A percentile compares a stretch with the other conserved stretches of the same genome.
Conservation (phyloP, 2,329 filamentous ascomycete genomes). For the Cylindrodendrum hubeiense region DNA sequence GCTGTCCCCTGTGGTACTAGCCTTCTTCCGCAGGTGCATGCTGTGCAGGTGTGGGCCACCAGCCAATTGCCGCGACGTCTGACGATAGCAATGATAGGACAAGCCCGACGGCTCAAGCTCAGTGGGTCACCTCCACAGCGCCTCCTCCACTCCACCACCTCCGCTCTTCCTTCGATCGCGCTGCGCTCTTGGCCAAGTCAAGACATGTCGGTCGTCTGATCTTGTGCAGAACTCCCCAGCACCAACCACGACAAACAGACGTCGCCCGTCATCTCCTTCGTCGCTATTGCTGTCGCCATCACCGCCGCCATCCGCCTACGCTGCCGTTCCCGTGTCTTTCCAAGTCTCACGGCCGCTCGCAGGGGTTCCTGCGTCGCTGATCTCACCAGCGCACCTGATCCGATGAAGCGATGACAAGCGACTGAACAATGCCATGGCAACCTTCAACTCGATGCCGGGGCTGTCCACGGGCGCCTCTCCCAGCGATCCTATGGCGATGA, state of each 20-base stretch:
- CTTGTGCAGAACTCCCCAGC: slow-evolving; percentile 1
- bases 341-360: slow-evolving; percentile 26
- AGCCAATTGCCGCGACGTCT: slow-evolving; percentile 22
- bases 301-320: background rate
- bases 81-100: slow-evolving; percentile 17
- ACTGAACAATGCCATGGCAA: slow-evolving; percentile 66
- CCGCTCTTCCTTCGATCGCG: slow-evolving; percentile 21
- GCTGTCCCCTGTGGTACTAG: slow-evolving; percentile 3
- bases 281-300: background rate
- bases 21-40: slow-evolving; percentile 10
- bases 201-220: slow-evolving; percentile 4
- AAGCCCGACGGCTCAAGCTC: slow-evolving; percentile 9
- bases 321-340: background rate
- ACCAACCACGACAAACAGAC: background rate
- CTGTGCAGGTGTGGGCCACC: background rate
- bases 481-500: slow-evolving; percentile 62
- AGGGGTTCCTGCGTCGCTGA: slow-evolving; percentile 34
- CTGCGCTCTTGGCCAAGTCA: slow-evolving; percentile 8
- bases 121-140: slow-evolving; percentile 24
- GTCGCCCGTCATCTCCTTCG: background rate
- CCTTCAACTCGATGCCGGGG: slow-evolving; percentile 68
- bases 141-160: slow-evolving; percentile 27
- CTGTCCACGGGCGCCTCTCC: slow-evolving; percentile 59
- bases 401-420: slow-evolving; percentile 47
- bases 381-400: slow-evolving; percentile 32